Evolutionary conservation across 2,329 filamentous ascomycete species (phyloP).

Genomic region (Ceratocystis destructans): DNA sequence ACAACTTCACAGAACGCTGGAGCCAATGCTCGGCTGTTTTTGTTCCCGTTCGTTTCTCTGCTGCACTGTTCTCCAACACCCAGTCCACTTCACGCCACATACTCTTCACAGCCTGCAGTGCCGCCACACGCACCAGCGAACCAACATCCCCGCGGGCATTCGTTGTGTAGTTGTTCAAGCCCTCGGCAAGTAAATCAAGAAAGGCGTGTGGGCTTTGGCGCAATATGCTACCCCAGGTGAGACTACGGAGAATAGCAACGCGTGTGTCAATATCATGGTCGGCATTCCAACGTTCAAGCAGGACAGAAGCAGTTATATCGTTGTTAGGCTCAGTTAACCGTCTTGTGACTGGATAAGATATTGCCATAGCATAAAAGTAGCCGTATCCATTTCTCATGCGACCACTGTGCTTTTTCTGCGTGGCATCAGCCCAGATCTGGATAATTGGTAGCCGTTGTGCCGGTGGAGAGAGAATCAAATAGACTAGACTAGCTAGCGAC

Average conservation of each 20-base stretch:
- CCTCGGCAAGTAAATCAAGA: slow-evolving; percentile 36
- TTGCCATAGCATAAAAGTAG: slow-evolving; percentile 40
- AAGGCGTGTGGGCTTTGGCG: slow-evolving; percentile 31
- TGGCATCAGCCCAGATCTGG: slow-evolving; percentile 33
- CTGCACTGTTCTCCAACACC: slow-evolving; percentile 24
- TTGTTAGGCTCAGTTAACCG: slow-evolving; percentile 4
- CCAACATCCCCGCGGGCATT: slow-evolving; percentile 83
- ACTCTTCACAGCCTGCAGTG: slow-evolving; percentile 59
- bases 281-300: slow-evolving; percentile 40
- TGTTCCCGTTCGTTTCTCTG: too few species aligned
- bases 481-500: slow-evolving; percentile 37
- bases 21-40: slow-evolving; percentile 20
- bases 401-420: slow-evolving; percentile 27
- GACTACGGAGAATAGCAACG: slow-evolving; percentile 41
- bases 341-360: slow-evolving; percentile 33
- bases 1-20: slow-evolving; percentile 25
- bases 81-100: slow-evolving; percentile 32
- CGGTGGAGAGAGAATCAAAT: slow-evolving; percentile 34
- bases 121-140: slow-evolving; percentile 69
- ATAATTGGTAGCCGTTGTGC: slow-evolving; percentile 30
- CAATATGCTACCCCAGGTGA: slow-evolving; percentile 36
- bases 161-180: slow-evolving; percentile 80
- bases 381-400: slow-evolving; percentile 33
- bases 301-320: slow-evolving; percentile 31
- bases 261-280: slow-evolving; percentile 39